Evolutionary conservation across 1,284 basidiomycete genomes (phyloP), one percentile per base, ranked within the genome.

Genomic region (Coriolopsis trogii): DNA sequence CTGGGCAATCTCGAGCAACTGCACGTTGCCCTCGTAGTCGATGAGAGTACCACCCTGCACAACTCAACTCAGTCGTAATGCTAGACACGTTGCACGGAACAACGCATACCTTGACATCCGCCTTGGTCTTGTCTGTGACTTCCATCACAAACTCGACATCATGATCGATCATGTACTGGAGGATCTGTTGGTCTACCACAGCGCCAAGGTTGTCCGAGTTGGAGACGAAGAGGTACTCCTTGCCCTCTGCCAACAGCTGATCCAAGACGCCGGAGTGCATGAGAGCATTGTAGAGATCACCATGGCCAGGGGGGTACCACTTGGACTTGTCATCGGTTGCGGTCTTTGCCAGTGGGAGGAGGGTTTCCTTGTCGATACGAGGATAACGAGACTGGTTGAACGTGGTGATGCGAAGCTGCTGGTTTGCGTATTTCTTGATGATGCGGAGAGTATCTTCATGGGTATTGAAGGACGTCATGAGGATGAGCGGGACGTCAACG

Each of bases 381-480:
- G 97, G 97, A 77, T 98, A 98, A 58, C 96, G 87, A 24, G 94
- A 97, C 79, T 99, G 97, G 78, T 99, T 98, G 85, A 97, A 97
- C 54, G 91, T 93, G 55, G 91, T 91, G 70, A 96, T 95, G 71
- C 92, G 89, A 64, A 97, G 84, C 72, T 96, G 95, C 78, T 97
- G 95, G 81, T 98, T 98, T 46, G 89, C 93, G 75, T 99, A 99
- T 77, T 99, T 99, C 75, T 98, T 97, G 77, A 99, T 99, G 78
- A 98, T 97, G 56, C 95, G 90, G 52, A 93, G 82, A 41, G 95
- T 97, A 71, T 97, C 95, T 48, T 96, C 94, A 71, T 96, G 95
- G 36, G 97, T 98, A 82, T 99, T 98, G 87, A 99, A 98, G 58
- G 95, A 98, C 68, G 97, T 98, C 96, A 99, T 99, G 70, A 99